phyloP scores from a whole-genome alignment of 2,329 filamentous ascomycete species.

The Fusarium subglutinans region DNA sequence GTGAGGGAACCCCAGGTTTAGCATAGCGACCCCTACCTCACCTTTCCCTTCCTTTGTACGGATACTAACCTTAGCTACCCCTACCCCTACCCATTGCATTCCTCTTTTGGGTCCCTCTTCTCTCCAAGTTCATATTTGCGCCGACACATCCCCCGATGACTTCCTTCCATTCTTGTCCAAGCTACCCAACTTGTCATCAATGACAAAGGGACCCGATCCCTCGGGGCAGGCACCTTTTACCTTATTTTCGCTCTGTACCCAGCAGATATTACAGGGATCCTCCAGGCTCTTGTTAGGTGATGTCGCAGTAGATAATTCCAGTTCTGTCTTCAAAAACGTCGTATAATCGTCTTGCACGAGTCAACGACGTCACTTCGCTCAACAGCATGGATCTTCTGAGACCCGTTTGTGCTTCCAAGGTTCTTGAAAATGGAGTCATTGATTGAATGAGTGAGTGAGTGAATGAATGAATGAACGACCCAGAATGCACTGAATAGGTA shows the following conservation, averaged over 20 bases:
- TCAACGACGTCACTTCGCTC: constrained; percentile 32
- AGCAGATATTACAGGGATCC: not conserved
- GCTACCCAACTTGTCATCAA: not conserved
- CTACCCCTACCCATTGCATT: not conserved
- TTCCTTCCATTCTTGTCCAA: constrained; percentile 2
- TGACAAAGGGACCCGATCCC: constrained; percentile 21
- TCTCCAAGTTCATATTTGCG: constrained; percentile 9
- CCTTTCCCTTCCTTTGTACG: not conserved
- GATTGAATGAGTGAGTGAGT: not conserved
- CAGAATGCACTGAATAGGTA: not conserved
- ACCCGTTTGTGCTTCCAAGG: constrained; percentile 9
- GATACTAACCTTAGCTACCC: not conserved
- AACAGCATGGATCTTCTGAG: constrained; percentile 10
- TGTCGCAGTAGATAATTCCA: not conserved
- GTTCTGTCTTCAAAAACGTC: not conserved
- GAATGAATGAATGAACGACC: not conserved
- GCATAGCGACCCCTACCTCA: not conserved
- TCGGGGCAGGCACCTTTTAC: constrained; percentile 3
- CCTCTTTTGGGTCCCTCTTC: constrained; percentile 7
- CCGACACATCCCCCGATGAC: constrained; percentile 2
- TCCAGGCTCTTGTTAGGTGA: not conserved
- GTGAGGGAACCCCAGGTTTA: constrained; percentile 31
- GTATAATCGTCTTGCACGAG: constrained; percentile 1
- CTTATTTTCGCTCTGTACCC: not conserved
- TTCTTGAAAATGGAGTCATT: not conserved